phyloP scores from a whole-genome alignment of 169 alveolate genomes.

The Eimeria acervulina region DNA sequence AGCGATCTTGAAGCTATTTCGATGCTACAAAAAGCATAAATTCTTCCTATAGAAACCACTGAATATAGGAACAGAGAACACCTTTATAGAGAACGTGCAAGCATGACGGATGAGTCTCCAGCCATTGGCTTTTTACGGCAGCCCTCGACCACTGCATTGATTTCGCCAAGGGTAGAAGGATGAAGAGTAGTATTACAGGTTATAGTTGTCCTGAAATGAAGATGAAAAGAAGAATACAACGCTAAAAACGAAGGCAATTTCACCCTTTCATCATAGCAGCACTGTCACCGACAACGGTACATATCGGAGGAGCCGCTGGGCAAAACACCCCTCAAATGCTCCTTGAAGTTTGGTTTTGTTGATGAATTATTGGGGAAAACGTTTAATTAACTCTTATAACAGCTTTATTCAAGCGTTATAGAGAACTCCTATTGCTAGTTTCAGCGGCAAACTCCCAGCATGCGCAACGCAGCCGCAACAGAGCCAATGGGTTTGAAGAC shows the following conservation, averaged over 20 bases:
- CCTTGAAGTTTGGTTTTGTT: not conserved
- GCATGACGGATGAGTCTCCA: not conserved
- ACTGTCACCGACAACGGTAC: constrained; percentile 24
- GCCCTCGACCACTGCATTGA: constrained; percentile 5
- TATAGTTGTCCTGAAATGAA: not conserved
- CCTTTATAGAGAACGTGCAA: not conserved
- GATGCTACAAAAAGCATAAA: not conserved
- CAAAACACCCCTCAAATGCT: not conserved
- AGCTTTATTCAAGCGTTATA: not conserved
- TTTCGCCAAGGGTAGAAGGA: not conserved
- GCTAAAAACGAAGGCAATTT: not conserved
- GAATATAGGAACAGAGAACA: not conserved
- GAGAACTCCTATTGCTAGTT: not conserved
- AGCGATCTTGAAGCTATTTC: not conserved
- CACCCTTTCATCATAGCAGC: not conserved
- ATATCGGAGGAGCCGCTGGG: constrained; percentile 42
- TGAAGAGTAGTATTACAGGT: not conserved
- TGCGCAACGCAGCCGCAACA: constrained; percentile 47
- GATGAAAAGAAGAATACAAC: not conserved
- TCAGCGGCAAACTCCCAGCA: not conserved
- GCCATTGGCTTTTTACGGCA: constrained; percentile 5
- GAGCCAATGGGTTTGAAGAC: constrained; percentile 47
- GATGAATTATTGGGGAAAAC: not conserved
- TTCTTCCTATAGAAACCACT: not conserved
- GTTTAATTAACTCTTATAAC: not conserved